These are phyloP conservation scores for Pestalotiopsis sp. DNA, from an alignment of 2,329 filamentous ascomycete species.

Conservation along the genomic window DNA sequence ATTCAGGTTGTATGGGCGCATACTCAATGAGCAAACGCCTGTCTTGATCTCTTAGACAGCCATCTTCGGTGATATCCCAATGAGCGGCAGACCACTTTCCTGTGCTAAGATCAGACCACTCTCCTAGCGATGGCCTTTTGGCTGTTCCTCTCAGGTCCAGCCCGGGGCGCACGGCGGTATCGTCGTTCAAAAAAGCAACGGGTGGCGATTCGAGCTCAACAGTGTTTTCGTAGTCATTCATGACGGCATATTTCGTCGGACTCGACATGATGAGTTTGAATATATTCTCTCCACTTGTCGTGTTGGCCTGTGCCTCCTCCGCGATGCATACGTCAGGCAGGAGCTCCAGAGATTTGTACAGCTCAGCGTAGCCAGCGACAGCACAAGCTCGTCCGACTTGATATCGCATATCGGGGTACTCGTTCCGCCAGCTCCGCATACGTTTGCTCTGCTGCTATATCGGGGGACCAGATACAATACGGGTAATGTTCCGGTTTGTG, in stretches of 20 bases:
- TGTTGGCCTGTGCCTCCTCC: constrained; percentile 37
- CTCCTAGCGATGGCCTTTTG: neutral
- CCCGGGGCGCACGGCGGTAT: neutral
- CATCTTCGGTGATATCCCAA: neutral
- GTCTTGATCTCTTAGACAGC: neutral
- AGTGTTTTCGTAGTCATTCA: neutral
- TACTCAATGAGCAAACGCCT: neutral
- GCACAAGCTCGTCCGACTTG: constrained; percentile 40
- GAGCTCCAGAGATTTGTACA: constrained; percentile 36
- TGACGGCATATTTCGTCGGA: neutral
- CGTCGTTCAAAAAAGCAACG: neutral
- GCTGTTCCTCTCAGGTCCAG: neutral
- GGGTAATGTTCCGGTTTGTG: constrained; percentile 24
- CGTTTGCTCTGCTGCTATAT: constrained; percentile 35
- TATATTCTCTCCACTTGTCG: no score
- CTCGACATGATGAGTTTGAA: neutral
- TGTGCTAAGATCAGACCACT: neutral
- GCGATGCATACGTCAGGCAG: constrained; percentile 39
- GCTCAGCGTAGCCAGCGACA: constrained; percentile 33
- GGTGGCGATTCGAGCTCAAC: neutral
- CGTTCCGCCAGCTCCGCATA: constrained; percentile 31
- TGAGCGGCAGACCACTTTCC: neutral
- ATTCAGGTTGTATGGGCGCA: neutral
- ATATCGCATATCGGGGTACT: constrained; percentile 35
- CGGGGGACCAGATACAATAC: constrained; percentile 44